These are phyloP conservation scores for Bolboschoenus planiculmis DNA, from an alignment of 176 grass and related monocot species.

Conservation along the genomic window DNA sequence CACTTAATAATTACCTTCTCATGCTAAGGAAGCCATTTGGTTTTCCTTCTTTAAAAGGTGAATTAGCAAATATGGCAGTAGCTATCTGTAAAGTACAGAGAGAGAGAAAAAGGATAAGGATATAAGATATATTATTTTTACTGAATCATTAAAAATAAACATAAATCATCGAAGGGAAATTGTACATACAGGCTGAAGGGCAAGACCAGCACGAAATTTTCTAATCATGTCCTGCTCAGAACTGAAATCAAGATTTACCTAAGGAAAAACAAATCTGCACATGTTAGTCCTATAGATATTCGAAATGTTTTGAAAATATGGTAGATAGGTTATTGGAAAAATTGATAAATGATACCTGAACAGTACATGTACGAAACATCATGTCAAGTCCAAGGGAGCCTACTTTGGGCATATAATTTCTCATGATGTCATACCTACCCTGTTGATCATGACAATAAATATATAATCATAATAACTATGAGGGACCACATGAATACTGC, in stretches of 20 bases:
- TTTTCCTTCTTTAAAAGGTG: conserved; percentile 98
- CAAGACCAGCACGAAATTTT: conserved; percentile 79
- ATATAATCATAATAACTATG: neutral
- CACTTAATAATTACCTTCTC: conserved; percentile 60
- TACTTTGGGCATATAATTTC: conserved; percentile 99
- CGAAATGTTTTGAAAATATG: neutral
- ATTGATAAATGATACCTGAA: conserved; percentile 44
- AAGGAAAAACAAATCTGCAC: conserved; percentile 2
- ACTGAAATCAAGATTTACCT: conserved; percentile 99
- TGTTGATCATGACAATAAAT: conserved; percentile 24
- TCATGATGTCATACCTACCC: conserved; percentile 94
- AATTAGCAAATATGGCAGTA: conserved; percentile 98
- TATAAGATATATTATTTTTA: conserved; percentile 26
- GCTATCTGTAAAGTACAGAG: conserved; percentile 61
- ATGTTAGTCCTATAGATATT: neutral
- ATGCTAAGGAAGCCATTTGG: conserved; percentile 98
- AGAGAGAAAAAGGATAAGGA: neutral
- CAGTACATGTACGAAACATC: conserved; percentile 99
- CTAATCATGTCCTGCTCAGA: conserved; percentile 94
- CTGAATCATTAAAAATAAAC: neutral
- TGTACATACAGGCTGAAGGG: conserved; percentile 86
- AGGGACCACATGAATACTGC: neutral
- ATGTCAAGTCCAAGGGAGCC: conserved; percentile 92
- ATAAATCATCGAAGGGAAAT: neutral
- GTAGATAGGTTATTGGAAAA: neutral